phyloP scores from a whole-genome alignment of 805 yeast species.

The Schizosaccharomyces lindneri region DNA sequence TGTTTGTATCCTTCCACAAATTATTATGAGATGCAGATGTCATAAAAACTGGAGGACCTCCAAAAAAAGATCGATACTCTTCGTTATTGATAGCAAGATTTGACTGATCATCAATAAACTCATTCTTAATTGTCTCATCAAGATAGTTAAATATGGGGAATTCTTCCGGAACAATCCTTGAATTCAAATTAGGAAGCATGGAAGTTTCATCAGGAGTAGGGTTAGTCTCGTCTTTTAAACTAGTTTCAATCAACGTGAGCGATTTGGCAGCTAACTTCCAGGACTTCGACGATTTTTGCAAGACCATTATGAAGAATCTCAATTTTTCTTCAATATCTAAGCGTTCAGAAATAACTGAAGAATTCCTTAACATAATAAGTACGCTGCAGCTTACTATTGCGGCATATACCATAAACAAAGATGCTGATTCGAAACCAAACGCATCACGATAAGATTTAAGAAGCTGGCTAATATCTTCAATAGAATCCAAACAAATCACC shows the following conservation, averaged over 20 bases:
- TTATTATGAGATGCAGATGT: neutral
- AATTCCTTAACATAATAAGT: neutral
- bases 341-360: neutral
- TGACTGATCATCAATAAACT: neutral
- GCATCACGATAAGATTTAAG: neutral
- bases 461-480: neutral
- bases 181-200: neutral
- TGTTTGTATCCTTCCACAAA: neutral
- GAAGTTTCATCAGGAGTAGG: neutral
- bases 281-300: neutral
- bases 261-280: neutral
- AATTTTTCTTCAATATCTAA: neutral
- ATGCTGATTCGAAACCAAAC: neutral
- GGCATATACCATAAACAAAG: neutral
- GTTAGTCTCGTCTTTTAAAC: neutral
- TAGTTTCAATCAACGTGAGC: neutral
- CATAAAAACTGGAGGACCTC: neutral
- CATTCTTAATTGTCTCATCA: neutral
- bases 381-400: neutral
- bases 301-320: neutral
- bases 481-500: neutral
- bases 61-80: neutral
- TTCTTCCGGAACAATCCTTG: neutral
- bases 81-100: neutral
- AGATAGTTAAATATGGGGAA: neutral